Evolutionary conservation across 2,329 filamentous ascomycete species (phyloP).

Genomic region (Exophiala alcalophila): DNA sequence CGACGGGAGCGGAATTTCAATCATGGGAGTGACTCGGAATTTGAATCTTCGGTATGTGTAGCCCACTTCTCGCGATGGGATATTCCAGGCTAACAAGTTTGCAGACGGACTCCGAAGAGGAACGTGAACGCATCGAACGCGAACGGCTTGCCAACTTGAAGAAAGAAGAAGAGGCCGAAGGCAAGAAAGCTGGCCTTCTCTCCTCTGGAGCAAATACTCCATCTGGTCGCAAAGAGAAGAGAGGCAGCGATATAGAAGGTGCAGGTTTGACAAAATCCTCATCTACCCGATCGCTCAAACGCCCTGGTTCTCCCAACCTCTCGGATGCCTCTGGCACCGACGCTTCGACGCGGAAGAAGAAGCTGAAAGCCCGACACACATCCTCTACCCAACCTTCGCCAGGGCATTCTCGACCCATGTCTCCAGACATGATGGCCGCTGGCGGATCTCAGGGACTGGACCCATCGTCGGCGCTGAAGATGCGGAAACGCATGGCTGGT

Average conservation of each 20-base stretch:
- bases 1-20: constrained; percentile 84
- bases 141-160: constrained; percentile 52
- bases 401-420: constrained; percentile 32
- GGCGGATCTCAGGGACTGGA: constrained; percentile 16
- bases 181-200: constrained; percentile 52
- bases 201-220: constrained; percentile 67
- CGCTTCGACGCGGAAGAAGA: constrained; percentile 59
- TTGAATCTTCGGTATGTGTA: constrained; percentile 50
- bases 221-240: constrained; percentile 55
- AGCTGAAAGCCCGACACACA: constrained; percentile 69
- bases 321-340: constrained; percentile 93
- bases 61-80: constrained; percentile 33
- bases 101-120: constrained; percentile 53
- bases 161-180: constrained; percentile 50
- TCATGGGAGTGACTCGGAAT: constrained; percentile 69
- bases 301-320: constrained; percentile 78
- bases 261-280: constrained; percentile 47
- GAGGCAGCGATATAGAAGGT: constrained; percentile 34
- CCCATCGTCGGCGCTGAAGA: constrained; percentile 10
- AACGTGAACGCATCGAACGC: constrained; percentile 53
- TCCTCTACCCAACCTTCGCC: constrained; percentile 50
- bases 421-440: constrained; percentile 22
- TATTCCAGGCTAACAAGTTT: constrained; percentile 29
- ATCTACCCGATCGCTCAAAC: constrained; percentile 65
- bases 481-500: constrained; percentile 14